phyloP scores from a whole-genome alignment of 2,329 filamentous ascomycete species.

The Phialophora expanda region DNA sequence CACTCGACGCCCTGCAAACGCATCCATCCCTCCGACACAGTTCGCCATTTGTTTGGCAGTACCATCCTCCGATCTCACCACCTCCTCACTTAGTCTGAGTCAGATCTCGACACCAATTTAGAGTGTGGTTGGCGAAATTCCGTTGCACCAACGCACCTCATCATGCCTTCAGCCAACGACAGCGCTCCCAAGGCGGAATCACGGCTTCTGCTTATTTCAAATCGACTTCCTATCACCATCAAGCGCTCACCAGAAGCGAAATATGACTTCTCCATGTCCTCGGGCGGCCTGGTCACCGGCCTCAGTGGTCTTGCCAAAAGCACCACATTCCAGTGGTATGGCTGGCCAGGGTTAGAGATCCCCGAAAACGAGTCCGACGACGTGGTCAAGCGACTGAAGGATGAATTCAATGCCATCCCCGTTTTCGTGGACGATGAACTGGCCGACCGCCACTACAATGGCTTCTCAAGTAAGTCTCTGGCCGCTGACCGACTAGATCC shows the following conservation, averaged over 20 bases:
- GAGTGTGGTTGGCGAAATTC: not conserved
- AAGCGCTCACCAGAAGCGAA: constrained; percentile 89
- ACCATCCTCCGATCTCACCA: constrained; percentile 5
- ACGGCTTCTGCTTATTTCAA: constrained; percentile 82
- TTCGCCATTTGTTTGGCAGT: not conserved
- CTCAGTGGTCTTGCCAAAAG: constrained; percentile 91
- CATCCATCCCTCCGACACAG: not conserved
- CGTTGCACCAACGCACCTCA: not conserved
- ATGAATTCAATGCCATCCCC: constrained; percentile 86
- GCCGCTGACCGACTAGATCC: not conserved
- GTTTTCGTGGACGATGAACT: constrained; percentile 94
- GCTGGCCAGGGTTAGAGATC: constrained; percentile 92
- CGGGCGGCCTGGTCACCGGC: constrained; percentile 91
- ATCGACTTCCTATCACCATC: constrained; percentile 94
- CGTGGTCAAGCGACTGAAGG: constrained; percentile 77
- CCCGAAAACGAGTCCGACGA: constrained; percentile 78
- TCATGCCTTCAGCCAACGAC: constrained; percentile 36
- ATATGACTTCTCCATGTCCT: constrained; percentile 96
- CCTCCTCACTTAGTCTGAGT: constrained; percentile 14
- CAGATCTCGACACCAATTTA: constrained; percentile 8
- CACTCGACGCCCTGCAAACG: not conserved
- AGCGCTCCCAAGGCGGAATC: constrained; percentile 33
- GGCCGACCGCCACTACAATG: constrained; percentile 95
- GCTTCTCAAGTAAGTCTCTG: constrained; percentile 79
- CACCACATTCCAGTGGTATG: constrained; percentile 97